These are phyloP conservation scores for Lathyrus sativus DNA, from an alignment of 306 rosid genomes.

Conservation along the genomic window DNA sequence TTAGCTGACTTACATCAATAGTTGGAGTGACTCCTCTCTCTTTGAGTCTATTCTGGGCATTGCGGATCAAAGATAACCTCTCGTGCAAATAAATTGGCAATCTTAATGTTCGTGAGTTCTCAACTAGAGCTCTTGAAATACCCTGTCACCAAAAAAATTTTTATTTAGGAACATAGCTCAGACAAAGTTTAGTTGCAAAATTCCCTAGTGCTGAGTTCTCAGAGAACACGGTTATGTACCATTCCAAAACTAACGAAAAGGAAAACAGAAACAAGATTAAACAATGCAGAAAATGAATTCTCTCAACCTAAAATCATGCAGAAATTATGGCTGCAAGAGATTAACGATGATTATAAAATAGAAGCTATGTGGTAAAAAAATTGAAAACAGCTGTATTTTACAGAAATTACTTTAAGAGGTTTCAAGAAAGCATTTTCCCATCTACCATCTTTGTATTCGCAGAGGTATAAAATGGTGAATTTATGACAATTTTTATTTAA, in stretches of 20 bases:
- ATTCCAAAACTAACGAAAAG: background rate
- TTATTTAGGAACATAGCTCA: background rate
- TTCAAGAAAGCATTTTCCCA: conserved; percentile 20
- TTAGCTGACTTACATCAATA: conserved; percentile 71
- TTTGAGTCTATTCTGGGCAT: conserved; percentile 73
- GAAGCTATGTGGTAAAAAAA: background rate
- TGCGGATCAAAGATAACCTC: conserved; percentile 83
- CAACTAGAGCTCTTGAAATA: conserved; percentile 88
- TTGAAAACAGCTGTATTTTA: background rate
- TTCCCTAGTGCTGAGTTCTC: conserved; percentile 10
- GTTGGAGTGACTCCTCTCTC: conserved; percentile 92
- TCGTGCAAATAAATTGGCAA: conserved; percentile 85
- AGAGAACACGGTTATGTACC: conserved; percentile 1
- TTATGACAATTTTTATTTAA: conserved; percentile 8
- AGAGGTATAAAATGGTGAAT: conserved; percentile 18
- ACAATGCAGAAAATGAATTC: conserved; percentile 18
- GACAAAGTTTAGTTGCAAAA: conserved; percentile 32
- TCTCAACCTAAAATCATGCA: conserved; percentile 17
- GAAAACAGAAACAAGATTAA: background rate
- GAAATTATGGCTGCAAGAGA: background rate
- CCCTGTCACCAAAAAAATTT: conserved; percentile 63
- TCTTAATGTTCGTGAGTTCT: conserved; percentile 87
- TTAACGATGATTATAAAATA: background rate
- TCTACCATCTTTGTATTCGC: conserved; percentile 4
- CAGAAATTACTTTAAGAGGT: conserved; percentile 25